These are phyloP conservation scores for Phaeosphaeria sp. DNA, from an alignment of 2,329 filamentous ascomycete species.

Conservation along the genomic window DNA sequence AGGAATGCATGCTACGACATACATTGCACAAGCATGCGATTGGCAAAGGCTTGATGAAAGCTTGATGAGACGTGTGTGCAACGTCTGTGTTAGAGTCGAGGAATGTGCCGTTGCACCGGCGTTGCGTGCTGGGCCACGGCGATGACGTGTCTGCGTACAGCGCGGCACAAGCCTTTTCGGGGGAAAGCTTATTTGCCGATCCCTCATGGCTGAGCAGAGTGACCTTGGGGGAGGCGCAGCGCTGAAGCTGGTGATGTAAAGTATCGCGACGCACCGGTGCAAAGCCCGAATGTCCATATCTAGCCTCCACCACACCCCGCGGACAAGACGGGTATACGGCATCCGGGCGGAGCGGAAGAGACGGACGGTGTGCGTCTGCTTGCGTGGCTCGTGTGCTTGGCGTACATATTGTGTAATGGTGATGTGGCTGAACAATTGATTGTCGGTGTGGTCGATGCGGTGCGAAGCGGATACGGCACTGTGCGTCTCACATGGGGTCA, in stretches of 20 bases:
- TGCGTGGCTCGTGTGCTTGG: background rate
- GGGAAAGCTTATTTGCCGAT: background rate
- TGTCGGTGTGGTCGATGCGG: background rate
- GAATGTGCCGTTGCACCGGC: background rate
- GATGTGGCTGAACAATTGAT: background rate
- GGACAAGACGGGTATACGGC: background rate
- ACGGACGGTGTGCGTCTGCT: background rate
- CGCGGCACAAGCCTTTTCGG: background rate
- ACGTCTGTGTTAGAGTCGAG: background rate
- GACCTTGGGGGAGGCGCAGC: no score
- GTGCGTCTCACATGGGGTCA: background rate
- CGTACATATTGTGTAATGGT: background rate
- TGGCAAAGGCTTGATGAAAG: background rate
- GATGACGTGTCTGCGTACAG: background rate
- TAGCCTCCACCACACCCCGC: background rate
- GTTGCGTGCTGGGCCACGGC: background rate
- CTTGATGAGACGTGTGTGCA: background rate
- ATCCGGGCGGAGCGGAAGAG: slow-evolving; percentile 6
- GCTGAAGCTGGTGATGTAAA: no score
- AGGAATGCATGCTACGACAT: background rate
- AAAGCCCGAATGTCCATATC: background rate
- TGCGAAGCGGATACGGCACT: background rate
- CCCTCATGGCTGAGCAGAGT: no score
- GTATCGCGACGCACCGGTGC: background rate
- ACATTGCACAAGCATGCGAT: background rate